phyloP scores from a whole-genome alignment of 768 basidiomycete species.

The Tylopilus vinaceipallidus region DNA sequence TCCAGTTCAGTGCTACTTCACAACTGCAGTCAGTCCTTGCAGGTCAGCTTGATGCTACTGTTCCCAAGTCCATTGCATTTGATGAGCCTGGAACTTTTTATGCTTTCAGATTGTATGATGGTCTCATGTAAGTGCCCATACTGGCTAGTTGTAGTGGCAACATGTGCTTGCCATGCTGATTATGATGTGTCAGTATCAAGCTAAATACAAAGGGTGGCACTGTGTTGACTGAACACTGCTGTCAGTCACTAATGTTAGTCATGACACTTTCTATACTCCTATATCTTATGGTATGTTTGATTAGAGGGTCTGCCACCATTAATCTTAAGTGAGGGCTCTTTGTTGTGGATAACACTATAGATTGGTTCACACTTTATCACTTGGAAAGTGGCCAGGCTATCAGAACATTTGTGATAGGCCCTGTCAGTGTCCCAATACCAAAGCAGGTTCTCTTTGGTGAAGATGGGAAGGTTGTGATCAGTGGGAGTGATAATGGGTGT shows the following conservation, averaged over 20 bases:
- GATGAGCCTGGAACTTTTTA: background rate
- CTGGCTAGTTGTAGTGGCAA: too few species aligned
- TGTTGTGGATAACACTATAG: constrained; percentile 8
- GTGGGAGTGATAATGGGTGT: constrained; percentile 1
- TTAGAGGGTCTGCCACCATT: too few species aligned
- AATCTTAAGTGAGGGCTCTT: too few species aligned
- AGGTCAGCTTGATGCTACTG: background rate
- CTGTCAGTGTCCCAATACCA: background rate
- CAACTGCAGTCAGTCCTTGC: constrained; percentile 7
- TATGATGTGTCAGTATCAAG: constrained; percentile 1
- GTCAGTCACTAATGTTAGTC: too few species aligned
- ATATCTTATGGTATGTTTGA: too few species aligned
- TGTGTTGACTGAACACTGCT: too few species aligned
- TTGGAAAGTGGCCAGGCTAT: background rate
- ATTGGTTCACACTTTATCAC: constrained; percentile 6
- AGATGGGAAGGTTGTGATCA: constrained; percentile 3
- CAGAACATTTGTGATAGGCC: too few species aligned
- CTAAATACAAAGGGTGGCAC: background rate
- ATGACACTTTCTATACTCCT: too few species aligned
- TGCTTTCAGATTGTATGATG: constrained; percentile 9
- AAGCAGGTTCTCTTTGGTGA: constrained; percentile 13
- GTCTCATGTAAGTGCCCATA: background rate
- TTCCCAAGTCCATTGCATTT: constrained; percentile 7
- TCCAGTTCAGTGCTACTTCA: background rate
- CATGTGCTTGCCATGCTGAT: too few species aligned